A percentile compares a stretch with the other conserved stretches of the same genome.
These are phyloP conservation scores for Bryum argenteum DNA, from an alignment of 225 moss, liverwort and hornwort genomes.

Conservation along the genomic window DNA sequence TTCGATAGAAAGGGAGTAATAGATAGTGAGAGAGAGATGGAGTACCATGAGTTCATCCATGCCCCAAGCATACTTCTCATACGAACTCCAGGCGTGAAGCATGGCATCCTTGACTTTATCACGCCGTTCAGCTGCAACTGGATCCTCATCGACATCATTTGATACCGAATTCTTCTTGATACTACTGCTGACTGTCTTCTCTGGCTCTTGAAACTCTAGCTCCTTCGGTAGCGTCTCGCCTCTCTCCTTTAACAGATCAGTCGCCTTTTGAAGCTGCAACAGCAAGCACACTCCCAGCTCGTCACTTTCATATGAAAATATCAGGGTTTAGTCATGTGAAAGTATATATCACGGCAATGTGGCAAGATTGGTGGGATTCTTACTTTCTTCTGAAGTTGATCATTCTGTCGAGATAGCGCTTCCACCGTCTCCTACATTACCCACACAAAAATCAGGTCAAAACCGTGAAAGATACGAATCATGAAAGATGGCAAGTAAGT, in stretches of 20 bases:
- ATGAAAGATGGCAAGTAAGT: too few species aligned
- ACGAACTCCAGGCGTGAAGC: conserved; percentile 93
- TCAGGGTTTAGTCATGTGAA: too few species aligned
- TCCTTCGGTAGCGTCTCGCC: conserved; percentile 50
- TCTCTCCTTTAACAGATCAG: conserved; percentile 44
- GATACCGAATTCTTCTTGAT: conserved; percentile 28
- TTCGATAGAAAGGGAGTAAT: too few species aligned
- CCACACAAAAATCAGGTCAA: conserved; percentile 14
- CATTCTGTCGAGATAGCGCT: conserved; percentile 28
- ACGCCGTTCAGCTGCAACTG: conserved; percentile 70
- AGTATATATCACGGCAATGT: too few species aligned
- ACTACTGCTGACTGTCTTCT: conserved; percentile 20
- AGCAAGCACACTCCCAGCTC: conserved; percentile 18
- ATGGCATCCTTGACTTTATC: conserved; percentile 92
- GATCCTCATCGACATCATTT: conserved; percentile 62
- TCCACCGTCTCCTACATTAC: conserved; percentile 42
- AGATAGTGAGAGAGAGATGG: neutral
- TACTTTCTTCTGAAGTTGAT: conserved; percentile 42
- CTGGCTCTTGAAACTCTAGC: conserved; percentile 34
- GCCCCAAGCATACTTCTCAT: conserved; percentile 96
- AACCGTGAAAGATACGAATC: neutral
- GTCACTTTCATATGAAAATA: neutral
- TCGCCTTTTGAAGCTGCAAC: conserved; percentile 47
- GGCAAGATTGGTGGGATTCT: conserved; percentile 1
- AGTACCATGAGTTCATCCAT: conserved; percentile 81